Percentiles rank a stretch among this genome's conserved stretches.
phyloP scores from a whole-genome alignment of 2,329 filamentous ascomycete genomes.

The Fusarium verticillioides region DNA sequence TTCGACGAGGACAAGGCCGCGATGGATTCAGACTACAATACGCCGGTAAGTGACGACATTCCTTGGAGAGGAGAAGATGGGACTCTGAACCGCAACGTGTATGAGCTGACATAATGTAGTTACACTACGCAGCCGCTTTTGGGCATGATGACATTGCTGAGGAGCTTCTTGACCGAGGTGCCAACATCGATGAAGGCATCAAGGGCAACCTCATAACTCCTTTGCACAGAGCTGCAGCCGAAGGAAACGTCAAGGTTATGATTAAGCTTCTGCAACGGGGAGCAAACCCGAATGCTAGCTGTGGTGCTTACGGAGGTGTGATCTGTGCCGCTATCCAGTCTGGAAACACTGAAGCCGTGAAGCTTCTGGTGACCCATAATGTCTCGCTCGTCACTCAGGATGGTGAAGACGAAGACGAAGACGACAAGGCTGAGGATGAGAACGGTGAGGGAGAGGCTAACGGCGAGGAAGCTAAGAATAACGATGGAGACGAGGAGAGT shows the following conservation, averaged over 20 bases:
- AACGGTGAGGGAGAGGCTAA: constrained; percentile 22
- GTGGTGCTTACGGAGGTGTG: constrained; percentile 46
- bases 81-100: no score
- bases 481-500: background rate
- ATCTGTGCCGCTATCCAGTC: constrained; percentile 56
- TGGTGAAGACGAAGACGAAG: constrained; percentile 34
- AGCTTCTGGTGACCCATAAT: constrained; percentile 52
- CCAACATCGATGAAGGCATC: constrained; percentile 43
- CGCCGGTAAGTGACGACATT: constrained; percentile 47
- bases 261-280: constrained; percentile 51
- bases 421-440: background rate
- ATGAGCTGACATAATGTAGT: background rate
- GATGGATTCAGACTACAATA: constrained; percentile 47
- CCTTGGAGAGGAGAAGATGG: background rate
- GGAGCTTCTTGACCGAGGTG: constrained; percentile 22
- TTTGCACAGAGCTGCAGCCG: constrained; percentile 53
- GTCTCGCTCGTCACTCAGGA: constrained; percentile 48
- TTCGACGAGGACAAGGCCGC: constrained; percentile 49
- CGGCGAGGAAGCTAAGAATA: background rate
- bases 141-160: constrained; percentile 21
- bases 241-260: constrained; percentile 55
- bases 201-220: constrained; percentile 50
- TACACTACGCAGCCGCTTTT: constrained; percentile 27
- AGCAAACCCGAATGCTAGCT: constrained; percentile 51
- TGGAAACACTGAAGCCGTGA: constrained; percentile 54